Percentiles rank a stretch among this genome's conserved stretches.
Evolutionary conservation across 2,329 filamentous ascomycete species (phyloP).

Genomic region (Ophiostoma sp.): DNA sequence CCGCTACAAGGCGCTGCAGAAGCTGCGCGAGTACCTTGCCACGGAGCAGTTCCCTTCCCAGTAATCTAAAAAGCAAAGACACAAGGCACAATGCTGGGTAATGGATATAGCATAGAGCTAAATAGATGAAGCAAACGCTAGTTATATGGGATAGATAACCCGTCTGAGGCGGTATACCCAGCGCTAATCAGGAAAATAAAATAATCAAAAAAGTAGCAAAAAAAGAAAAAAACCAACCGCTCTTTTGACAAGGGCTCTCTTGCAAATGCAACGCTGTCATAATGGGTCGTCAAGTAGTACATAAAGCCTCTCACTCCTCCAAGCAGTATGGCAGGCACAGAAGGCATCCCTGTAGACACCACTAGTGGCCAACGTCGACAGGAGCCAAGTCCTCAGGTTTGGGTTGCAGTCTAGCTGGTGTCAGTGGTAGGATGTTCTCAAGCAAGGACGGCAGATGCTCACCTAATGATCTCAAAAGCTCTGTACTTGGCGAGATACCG

Average conservation of each 20-base stretch:
- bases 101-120: not conserved
- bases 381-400: conserved; percentile 32
- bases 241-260: not conserved
- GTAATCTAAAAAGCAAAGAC: not conserved
- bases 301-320: not conserved
- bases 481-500: conserved; percentile 64
- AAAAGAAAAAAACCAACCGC: not conserved
- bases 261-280: not conserved
- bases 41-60: conserved; percentile 31
- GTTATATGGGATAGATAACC: not conserved
- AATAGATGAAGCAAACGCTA: not conserved
- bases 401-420: conserved; percentile 33
- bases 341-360: not conserved
- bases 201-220: not conserved
- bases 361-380: not conserved
- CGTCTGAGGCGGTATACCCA: not conserved
- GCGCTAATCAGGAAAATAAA: not conserved
- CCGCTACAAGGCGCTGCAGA: conserved; percentile 76
- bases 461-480: conserved; percentile 69
- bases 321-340: not conserved
- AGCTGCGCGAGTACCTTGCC: conserved; percentile 76
- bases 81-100: not conserved
- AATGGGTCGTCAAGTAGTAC: not conserved
- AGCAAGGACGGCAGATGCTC: no score
- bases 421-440: no score